Evolutionary conservation across 805 yeast genomes (phyloP), one percentile per base, ranked within the genome.

Genomic region (Metschnikowia peoriensis): DNA sequence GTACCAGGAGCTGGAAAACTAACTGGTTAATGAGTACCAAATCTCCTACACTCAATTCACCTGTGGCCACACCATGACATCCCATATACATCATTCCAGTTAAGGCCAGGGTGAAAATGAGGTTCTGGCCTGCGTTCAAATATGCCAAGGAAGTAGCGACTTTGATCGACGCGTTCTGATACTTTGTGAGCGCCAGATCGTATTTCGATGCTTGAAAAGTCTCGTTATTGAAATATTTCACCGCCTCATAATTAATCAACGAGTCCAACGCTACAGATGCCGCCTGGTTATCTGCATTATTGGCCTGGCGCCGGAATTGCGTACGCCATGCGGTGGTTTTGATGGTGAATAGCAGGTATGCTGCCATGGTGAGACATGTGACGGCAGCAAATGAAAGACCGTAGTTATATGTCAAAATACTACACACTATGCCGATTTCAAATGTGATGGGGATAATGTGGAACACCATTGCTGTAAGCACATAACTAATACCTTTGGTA

Each of bases 51-150:
- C 96, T 86, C 50, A 94, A 73, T 0, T 82, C 69, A 0, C 97
- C 97, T 2, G 80, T 69, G 12, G 90, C 84, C n/a, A 94, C 94
- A 28, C 98, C 98, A 50, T 84, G 83, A 62, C 97, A 89, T 14
- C 97, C 97, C 96, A 94, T 86, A 68, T 89, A 94, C 99, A 94
- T 94, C 96, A 94, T 94, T 1, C 85, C 88, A 1, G 99, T 94
- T 57, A 94, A 74, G 1, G 99, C 98, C 40, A 88, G 70, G 0
- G 97, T 89, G 71, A 88, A 88, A 34, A 88, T 88, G 50, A 87
- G 61, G 64, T 85, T 88, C 66, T 88, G 96, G 15, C 96, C 96
- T 0, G 90, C 78, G 58, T 88, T 88, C 55, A 88, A 73, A 62
- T 80, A 88, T 27, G 94, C 91, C 56, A 88, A 72, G 0, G 94